Evolutionary conservation across 306 rosid species (phyloP).

Genomic region (Cicer yamashitae): DNA sequence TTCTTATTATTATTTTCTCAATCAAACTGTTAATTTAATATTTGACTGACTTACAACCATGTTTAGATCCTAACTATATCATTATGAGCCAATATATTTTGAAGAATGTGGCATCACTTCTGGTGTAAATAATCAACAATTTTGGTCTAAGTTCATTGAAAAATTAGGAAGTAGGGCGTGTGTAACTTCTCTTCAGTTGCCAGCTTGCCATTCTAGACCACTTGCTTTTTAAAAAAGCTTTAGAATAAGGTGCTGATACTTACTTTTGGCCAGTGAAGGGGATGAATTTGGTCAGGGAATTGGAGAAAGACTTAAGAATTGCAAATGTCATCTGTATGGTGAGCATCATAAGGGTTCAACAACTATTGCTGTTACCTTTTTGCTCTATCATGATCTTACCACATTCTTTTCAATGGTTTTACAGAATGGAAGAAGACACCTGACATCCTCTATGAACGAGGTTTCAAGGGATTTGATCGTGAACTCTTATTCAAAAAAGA

Average conservation of each 20-base stretch:
- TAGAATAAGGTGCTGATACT: conserved; percentile 63
- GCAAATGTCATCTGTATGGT: conserved; percentile 99
- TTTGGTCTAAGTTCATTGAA: conserved; percentile 23
- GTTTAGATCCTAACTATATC: conserved; percentile 34
- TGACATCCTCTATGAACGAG: conserved; percentile 86
- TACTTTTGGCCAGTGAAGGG: conserved; percentile 99
- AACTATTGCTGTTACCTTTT: conserved; percentile 29
- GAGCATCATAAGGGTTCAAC: conserved; percentile 45
- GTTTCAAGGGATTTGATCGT: conserved; percentile 98
- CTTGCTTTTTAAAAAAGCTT: conserved; percentile 4
- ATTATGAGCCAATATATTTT: conserved; percentile 28
- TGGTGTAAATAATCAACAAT: conserved; percentile 36
- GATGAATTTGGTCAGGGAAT: conserved; percentile 97
- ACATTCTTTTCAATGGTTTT: conserved; percentile 44
- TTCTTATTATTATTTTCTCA: conserved; percentile 10
- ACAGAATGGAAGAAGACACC: conserved; percentile 98
- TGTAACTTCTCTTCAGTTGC: conserved; percentile 29
- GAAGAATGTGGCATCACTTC: conserved; percentile 40
- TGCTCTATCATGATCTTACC: conserved; percentile 43
- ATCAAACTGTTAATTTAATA: conserved; percentile 20
- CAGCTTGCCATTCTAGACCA: conserved; percentile 32
- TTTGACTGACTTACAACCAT: conserved; percentile 33
- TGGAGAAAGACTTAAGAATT: conserved; percentile 95
- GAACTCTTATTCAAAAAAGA: conserved; percentile 88
- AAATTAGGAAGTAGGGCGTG: conserved; percentile 34